Conservation (phyloP, 768 basidiomycete species). For the Suillus ampliporus region DNA sequence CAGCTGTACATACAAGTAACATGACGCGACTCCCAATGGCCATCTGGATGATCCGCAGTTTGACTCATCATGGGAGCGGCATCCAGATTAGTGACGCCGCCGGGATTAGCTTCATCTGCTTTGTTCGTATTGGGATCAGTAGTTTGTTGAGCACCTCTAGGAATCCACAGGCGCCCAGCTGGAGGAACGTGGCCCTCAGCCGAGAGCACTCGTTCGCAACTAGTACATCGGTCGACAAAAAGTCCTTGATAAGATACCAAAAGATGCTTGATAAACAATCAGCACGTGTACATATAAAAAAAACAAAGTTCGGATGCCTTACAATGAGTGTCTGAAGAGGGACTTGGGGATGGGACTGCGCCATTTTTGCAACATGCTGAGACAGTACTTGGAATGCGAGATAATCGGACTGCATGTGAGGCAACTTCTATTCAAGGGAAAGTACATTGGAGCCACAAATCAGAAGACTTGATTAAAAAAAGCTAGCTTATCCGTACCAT, state of each 20-base stretch:
- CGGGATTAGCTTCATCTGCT: neutral
- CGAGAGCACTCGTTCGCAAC: conserved; percentile 70
- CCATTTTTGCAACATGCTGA: conserved; percentile 66
- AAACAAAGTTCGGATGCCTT: conserved; percentile 16
- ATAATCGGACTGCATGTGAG: conserved; percentile 74
- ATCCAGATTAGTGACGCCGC: neutral
- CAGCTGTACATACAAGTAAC: conserved; percentile 44
- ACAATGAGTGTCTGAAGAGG: conserved; percentile 62
- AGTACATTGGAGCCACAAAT: conserved; percentile 7
- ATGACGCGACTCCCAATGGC: conserved; percentile 60
- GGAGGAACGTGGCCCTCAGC: conserved; percentile 75
- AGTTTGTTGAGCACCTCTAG: conserved; percentile 17
- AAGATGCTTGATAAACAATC: conserved; percentile 44
- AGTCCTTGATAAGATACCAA: conserved; percentile 62
- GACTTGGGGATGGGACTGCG: conserved; percentile 58
- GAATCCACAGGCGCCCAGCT: conserved; percentile 63
- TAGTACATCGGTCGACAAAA: conserved; percentile 64
- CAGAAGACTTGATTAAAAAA: conserved; percentile 6
- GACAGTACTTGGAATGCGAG: conserved; percentile 67
- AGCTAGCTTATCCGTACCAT: conserved; percentile 46
- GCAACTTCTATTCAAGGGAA: conserved; percentile 53
- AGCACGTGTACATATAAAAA: neutral
- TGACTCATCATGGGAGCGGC: neutral
- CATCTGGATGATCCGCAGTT: conserved; percentile 29
- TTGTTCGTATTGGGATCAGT: neutral